A percentile compares a stretch with the other conserved stretches of the same genome.
Evolutionary conservation across 345 rosid genomes (phyloP).

Genomic region (Corchorus capsularis): DNA sequence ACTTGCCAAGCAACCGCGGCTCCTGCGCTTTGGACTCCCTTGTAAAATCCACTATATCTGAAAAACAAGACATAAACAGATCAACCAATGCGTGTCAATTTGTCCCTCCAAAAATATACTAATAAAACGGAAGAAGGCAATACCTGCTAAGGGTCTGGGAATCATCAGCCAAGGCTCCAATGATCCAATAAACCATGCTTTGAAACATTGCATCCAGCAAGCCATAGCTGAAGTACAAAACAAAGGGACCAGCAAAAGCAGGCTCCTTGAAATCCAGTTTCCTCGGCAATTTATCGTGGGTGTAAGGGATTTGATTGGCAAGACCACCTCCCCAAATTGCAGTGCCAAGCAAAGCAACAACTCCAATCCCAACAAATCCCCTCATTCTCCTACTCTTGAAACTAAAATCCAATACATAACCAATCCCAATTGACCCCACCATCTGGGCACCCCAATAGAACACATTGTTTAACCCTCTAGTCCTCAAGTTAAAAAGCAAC

Average conservation of each 20-base stretch:
- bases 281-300: slow-evolving; percentile 33
- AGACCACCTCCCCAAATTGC: slow-evolving; percentile 87
- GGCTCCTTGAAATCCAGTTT: slow-evolving; percentile 78
- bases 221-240: slow-evolving; percentile 75
- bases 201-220: slow-evolving; percentile 92
- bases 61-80: background rate
- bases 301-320: slow-evolving; percentile 62
- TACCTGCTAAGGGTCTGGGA: slow-evolving; percentile 87
- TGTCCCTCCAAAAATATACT: background rate
- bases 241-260: slow-evolving; percentile 67
- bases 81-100: background rate
- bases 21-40: slow-evolving; percentile 96
- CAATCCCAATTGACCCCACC: slow-evolving; percentile 72
- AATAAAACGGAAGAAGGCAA: background rate
- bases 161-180: slow-evolving; percentile 88
- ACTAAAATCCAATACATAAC: slow-evolving; percentile 78
- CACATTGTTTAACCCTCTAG: slow-evolving; percentile 84
- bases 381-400: slow-evolving; percentile 64
- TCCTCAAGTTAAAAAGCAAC: slow-evolving; percentile 63
- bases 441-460: slow-evolving; percentile 97
- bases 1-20: slow-evolving; percentile 97
- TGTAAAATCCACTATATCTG: slow-evolving; percentile 89
- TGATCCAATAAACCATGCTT: slow-evolving; percentile 89
- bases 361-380: slow-evolving; percentile 67
- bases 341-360: slow-evolving; percentile 62